Evolutionary conservation across 2,329 filamentous ascomycete species (phyloP), one percentile per base, ranked within the genome.

Genomic region (Fusarium temperatum): DNA sequence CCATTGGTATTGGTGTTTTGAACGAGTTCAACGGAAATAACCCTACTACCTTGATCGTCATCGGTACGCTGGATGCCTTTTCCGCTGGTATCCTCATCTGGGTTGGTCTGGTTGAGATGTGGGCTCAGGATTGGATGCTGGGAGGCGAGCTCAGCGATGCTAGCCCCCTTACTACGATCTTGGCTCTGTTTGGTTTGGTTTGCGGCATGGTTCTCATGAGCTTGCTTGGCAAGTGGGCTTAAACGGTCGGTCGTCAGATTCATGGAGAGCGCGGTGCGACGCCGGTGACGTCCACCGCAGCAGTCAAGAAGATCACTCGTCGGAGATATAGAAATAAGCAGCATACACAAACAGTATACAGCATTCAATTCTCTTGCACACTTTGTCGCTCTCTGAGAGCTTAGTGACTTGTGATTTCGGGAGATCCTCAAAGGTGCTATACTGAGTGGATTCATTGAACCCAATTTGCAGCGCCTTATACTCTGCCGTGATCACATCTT

Each of bases 51-150:
- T 84, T 94, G 44, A 83, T 95, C 50, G 90, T 92, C 3, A 89
- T 95, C 26, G 93, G 92, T 1, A 93, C 92, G 0, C 84, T 95
- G 1, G 91, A 95, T 80, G 91, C 93, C 3, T 79, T 95, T 13
- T 93, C 90, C 1, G 92, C 93, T 0, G 93, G 93, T 36, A 93
- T 96, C 48, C 84, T 95, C 28, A 83, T 93, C 14, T 95, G 93
- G 92, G 92, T 94, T 5, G 92, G 92, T 2, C 82, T 94, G 2
- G 92, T 94, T 0, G 93, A 95, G 83, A 94, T 95, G 92, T 91
- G 91, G 89, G 91, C 91, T 5, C 84, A 88, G 41, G 93, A 95
- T 78, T 95, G 93, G 93, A 87, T 89, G 75, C 84, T 85, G 4
- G 88, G 87, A 30, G 81, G 81, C 18, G 89, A 92, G 76, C 80